Evolutionary conservation across 2,329 filamentous ascomycete genomes (phyloP).

Genomic region (Diaporthe sp.): DNA sequence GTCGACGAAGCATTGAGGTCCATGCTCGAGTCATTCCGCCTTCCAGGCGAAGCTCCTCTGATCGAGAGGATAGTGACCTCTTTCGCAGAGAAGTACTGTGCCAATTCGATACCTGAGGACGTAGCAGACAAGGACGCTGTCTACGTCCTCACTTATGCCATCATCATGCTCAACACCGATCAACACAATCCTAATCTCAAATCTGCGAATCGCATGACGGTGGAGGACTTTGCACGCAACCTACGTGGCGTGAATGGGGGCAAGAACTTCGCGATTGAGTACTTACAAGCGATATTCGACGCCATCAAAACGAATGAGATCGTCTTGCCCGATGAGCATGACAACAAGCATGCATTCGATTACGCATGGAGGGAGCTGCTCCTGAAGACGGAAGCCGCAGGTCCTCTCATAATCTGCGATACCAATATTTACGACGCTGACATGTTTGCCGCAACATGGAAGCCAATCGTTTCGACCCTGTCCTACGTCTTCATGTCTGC

Average conservation of each 20-base stretch:
- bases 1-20: slow-evolving; percentile 91
- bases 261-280: slow-evolving; percentile 86
- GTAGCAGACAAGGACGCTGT: slow-evolving; percentile 89
- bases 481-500: slow-evolving; percentile 99
- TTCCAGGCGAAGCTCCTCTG: slow-evolving; percentile 92
- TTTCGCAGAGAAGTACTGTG: slow-evolving; percentile 89
- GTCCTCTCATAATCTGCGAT: slow-evolving; percentile 82
- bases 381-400: slow-evolving; percentile 83
- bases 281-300: slow-evolving; percentile 88
- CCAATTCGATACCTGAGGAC: slow-evolving; percentile 76
- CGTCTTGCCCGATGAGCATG: slow-evolving; percentile 95
- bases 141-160: slow-evolving; percentile 93
- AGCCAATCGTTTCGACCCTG: slow-evolving; percentile 91
- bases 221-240: slow-evolving; percentile 87
- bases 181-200: slow-evolving; percentile 95
- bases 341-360: slow-evolving; percentile 96
- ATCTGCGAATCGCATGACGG: slow-evolving; percentile 84
- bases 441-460: slow-evolving; percentile 98
- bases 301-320: slow-evolving; percentile 95
- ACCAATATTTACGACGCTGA: slow-evolving; percentile 97
- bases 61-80: slow-evolving; percentile 93
- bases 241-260: slow-evolving; percentile 91
- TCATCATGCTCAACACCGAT: slow-evolving; percentile 97
- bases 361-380: slow-evolving; percentile 97
- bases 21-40: slow-evolving; percentile 90